phyloP scores from a whole-genome alignment of 1,139 yeast species.

The Diutina neorugosa region DNA sequence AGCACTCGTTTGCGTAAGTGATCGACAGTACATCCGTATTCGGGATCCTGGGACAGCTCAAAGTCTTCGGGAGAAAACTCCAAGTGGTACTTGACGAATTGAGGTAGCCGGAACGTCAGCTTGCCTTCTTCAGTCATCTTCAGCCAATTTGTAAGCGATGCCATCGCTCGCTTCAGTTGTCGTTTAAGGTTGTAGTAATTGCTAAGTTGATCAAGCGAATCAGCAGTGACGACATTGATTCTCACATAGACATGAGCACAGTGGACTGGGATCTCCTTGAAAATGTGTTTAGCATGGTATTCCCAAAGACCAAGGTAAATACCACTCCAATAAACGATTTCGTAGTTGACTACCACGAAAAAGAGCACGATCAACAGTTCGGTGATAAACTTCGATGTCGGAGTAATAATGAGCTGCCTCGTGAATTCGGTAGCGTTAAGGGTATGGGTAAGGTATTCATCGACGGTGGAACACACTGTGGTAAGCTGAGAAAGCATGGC shows the following conservation, averaged over 20 bases:
- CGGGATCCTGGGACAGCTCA: constrained; percentile 29
- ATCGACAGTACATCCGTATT: constrained; percentile 55
- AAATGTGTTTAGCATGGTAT: constrained; percentile 53
- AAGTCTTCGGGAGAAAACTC: constrained; percentile 79
- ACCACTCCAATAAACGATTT: constrained; percentile 34
- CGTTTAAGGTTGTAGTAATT: constrained; percentile 19
- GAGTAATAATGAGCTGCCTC: constrained; percentile 17
- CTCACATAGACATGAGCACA: constrained; percentile 62
- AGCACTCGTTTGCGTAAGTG: constrained; percentile 46
- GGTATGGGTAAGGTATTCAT: neutral
- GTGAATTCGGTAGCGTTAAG: constrained; percentile 12
- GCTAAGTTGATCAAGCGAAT: constrained; percentile 10
- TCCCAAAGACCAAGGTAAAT: constrained; percentile 41
- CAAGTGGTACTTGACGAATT: constrained; percentile 48
- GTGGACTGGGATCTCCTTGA: constrained; percentile 60
- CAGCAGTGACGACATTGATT: constrained; percentile 20
- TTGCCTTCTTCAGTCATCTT: constrained; percentile 12
- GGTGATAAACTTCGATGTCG: constrained; percentile 27
- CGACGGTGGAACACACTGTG: neutral
- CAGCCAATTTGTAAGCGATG: constrained; percentile 13
- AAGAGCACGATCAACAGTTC: constrained; percentile 25
- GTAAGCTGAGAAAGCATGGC: neutral
- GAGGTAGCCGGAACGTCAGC: constrained; percentile 14
- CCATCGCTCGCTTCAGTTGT: constrained; percentile 10
- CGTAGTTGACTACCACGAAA: constrained; percentile 26